A percentile compares a stretch with the other conserved stretches of the same genome.
These are phyloP conservation scores for Pugionium cornutum DNA, from an alignment of 345 rosid genomes.

Conservation along the genomic window DNA sequence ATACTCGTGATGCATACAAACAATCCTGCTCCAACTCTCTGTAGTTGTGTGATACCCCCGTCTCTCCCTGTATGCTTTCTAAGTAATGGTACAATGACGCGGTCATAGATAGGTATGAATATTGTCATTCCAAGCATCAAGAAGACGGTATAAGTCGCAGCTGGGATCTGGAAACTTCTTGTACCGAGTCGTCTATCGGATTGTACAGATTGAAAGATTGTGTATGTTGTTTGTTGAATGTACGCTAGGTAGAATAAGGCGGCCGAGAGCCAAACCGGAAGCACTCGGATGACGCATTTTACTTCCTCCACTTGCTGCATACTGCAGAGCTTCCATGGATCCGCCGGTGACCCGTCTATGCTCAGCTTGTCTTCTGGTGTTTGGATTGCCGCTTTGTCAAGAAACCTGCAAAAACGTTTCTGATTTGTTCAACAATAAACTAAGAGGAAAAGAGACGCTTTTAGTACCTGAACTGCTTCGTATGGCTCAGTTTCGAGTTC, in stretches of 20 bases:
- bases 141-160: constrained; percentile 53
- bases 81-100: constrained; percentile 49
- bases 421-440: constrained; percentile 9
- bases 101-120: constrained; percentile 60
- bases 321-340: constrained; percentile 72
- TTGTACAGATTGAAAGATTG: constrained; percentile 63
- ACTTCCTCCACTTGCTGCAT: constrained; percentile 70
- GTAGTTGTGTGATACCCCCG: constrained; percentile 49
- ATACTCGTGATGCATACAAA: constrained; percentile 42
- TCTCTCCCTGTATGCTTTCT: constrained; percentile 46
- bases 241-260: constrained; percentile 45
- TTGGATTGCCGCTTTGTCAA: constrained; percentile 65
- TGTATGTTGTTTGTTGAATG: constrained; percentile 59
- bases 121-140: constrained; percentile 53
- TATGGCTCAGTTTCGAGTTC: constrained; percentile 42
- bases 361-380: constrained; percentile 46
- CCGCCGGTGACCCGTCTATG: constrained; percentile 47
- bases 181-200: constrained; percentile 47
- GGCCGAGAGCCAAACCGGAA: constrained; percentile 63
- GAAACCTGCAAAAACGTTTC: constrained; percentile 41
- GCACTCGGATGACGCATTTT: constrained; percentile 55
- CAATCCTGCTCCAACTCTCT: constrained; percentile 46
- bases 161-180: constrained; percentile 53
- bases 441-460: not conserved
- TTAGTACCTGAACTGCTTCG: constrained; percentile 40